Conservation (phyloP, 73 alveolate species). For the Paramecium sonneborni region DNA sequence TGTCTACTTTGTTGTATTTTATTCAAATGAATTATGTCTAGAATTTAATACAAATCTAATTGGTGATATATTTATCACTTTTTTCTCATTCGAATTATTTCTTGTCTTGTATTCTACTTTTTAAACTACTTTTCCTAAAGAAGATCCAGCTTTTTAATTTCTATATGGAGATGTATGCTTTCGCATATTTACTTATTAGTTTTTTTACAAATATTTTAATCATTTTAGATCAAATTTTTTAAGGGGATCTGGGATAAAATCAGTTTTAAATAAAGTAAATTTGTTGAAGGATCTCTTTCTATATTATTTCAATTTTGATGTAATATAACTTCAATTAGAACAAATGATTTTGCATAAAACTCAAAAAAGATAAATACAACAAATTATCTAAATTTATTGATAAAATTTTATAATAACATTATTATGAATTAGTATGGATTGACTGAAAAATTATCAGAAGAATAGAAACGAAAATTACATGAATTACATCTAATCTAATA, state of each 20-base stretch:
- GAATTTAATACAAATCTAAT: background rate
- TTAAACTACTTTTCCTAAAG: background rate
- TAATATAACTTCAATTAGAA: too few species aligned
- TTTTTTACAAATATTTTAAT: background rate
- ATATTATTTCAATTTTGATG: background rate
- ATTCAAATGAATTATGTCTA: background rate
- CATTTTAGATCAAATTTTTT: background rate
- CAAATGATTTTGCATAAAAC: too few species aligned
- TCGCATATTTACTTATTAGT: background rate
- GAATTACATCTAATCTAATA: conserved; percentile 36
- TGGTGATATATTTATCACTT: background rate
- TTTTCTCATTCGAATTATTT: background rate
- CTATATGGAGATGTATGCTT: background rate
- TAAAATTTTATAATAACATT: background rate
- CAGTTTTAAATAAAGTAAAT: background rate
- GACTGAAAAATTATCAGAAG: conserved; percentile 5
- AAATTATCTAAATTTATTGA: background rate
- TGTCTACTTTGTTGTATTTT: background rate
- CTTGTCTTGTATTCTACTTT: background rate
- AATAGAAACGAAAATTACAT: conserved; percentile 7
- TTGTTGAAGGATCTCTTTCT: background rate
- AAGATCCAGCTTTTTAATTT: background rate
- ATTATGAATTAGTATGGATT: background rate
- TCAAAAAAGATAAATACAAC: background rate
- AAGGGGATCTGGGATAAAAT: background rate